phyloP scores from a whole-genome alignment of 202 grass and related monocot species.

The Setaria viridis region DNA sequence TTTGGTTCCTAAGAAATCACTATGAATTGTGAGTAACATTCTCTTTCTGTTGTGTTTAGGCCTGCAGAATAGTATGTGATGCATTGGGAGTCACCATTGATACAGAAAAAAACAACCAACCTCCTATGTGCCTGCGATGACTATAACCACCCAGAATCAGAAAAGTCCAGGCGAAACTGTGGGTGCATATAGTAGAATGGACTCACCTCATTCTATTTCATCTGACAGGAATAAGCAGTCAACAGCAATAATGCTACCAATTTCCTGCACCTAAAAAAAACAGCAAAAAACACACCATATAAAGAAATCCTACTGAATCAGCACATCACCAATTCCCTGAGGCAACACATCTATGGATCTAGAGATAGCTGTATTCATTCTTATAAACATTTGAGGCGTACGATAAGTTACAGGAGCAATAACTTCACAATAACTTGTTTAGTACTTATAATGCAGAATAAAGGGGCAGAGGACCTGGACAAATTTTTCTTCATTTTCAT shows the following conservation, averaged over 20 bases:
- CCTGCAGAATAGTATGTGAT: neutral
- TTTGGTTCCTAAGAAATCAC: neutral
- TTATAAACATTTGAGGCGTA: neutral
- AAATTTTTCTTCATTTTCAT: neutral
- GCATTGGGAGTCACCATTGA: neutral
- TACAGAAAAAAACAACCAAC: neutral
- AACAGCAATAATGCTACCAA: neutral
- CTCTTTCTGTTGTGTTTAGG: neutral
- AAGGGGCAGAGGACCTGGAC: neutral
- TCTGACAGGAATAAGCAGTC: neutral
- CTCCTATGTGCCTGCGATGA: neutral
- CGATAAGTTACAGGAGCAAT: neutral
- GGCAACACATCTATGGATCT: neutral
- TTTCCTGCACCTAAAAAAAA: neutral
- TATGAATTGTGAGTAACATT: neutral
- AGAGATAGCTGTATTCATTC: neutral
- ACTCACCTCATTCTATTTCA: neutral
- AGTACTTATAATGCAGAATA: neutral
- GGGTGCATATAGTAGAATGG: constrained; percentile 10
- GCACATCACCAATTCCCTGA: neutral
- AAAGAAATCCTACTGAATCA: neutral
- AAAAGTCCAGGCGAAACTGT: neutral
- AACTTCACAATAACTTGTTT: neutral
- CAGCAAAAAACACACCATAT: constrained; percentile 10
- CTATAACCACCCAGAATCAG: neutral